Percentiles rank a stretch among this genome's conserved stretches.
phyloP scores from a whole-genome alignment of 192 early-diverging fungal species.

The Linnemannia schmuckeri region DNA sequence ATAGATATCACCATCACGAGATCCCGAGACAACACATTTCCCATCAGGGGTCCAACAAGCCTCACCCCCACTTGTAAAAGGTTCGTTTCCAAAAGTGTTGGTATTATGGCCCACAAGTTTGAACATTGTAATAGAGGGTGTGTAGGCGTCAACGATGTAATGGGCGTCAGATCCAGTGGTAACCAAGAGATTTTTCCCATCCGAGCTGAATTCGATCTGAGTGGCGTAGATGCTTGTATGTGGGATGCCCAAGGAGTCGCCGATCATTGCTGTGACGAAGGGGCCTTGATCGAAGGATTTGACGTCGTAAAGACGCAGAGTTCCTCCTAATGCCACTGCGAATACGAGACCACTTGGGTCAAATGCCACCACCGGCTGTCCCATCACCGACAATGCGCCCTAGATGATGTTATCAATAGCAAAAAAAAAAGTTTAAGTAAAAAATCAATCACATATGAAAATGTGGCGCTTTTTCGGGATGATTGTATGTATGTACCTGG shows the following conservation, averaged over 20 bases:
- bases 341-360: conserved; percentile 88
- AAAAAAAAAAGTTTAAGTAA: background rate
- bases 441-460: background rate
- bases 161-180: conserved; percentile 69
- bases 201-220: conserved; percentile 77
- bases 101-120: conserved; percentile 59
- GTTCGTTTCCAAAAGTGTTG: conserved; percentile 28
- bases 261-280: conserved; percentile 51
- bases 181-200: conserved; percentile 81
- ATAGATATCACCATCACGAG: conserved; percentile 72
- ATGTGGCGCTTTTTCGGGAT: too few species aligned
- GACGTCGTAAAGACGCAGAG: conserved; percentile 81
- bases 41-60: conserved; percentile 80
- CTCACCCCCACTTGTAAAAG: conserved; percentile 58
- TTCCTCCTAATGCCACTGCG: conserved; percentile 64
- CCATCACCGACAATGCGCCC: conserved; percentile 56
- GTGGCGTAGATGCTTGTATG: conserved; percentile 61
- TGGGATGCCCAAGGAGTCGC: conserved; percentile 16
- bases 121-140: conserved; percentile 56
- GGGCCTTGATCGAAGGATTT: conserved; percentile 70
- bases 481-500: conserved; percentile 53
- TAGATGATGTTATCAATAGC: background rate
- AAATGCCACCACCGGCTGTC: conserved; percentile 72
- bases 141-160: conserved; percentile 79
- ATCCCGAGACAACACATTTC: conserved; percentile 77